phyloP scores from a whole-genome alignment of 306 rosid genomes.

The Vigna angularis region DNA sequence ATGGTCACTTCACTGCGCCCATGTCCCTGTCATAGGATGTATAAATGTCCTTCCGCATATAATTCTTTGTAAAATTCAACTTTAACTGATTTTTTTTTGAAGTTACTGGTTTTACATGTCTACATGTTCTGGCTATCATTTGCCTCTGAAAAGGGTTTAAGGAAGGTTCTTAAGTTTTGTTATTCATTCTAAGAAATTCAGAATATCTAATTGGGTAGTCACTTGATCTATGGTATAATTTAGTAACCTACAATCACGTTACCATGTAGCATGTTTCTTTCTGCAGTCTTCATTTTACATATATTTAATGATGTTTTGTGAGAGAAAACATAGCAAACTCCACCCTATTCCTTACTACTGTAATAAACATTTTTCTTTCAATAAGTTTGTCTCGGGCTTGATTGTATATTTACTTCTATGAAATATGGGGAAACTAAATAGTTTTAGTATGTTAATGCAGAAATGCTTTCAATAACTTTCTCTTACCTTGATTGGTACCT shows the following conservation, averaged over 20 bases:
- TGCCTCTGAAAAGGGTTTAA: background rate
- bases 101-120: background rate
- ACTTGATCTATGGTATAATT: slow-evolving; percentile 7
- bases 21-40: background rate
- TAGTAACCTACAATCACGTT: background rate
- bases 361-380: background rate
- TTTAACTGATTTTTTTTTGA: background rate
- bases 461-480: slow-evolving; percentile 30
- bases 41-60: too few relatives aligned
- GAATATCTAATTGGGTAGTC: background rate
- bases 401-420: slow-evolving; percentile 15
- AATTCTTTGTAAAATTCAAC: background rate
- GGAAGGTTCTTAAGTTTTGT: background rate
- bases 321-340: background rate
- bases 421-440: background rate
- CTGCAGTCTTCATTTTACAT: background rate
- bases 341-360: slow-evolving; percentile 8
- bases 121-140: background rate
- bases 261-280: background rate
- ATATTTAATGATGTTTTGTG: slow-evolving; percentile 6
- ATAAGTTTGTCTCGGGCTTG: background rate
- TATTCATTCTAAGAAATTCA: background rate
- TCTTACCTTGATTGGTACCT: slow-evolving; percentile 26
- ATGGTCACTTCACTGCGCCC: background rate
- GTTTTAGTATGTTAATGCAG: slow-evolving; percentile 13